Evolutionary conservation across 2,329 filamentous ascomycete species (phyloP).

Genomic region (Coniella vitis): DNA sequence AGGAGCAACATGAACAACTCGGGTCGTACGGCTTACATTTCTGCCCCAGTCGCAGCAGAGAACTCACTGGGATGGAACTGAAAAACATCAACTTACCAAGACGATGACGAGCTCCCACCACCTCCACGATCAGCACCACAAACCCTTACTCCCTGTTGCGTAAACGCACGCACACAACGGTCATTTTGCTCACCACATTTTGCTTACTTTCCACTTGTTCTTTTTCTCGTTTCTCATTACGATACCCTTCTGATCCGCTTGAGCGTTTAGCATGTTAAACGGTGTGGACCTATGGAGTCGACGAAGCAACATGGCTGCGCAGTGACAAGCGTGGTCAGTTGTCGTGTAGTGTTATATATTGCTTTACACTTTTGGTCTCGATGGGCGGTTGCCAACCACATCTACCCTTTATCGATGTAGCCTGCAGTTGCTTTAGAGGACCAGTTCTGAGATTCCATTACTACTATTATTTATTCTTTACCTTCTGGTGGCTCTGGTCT

Average conservation of each 20-base stretch:
- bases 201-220: slow-evolving; percentile 10
- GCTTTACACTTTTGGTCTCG: slow-evolving; percentile 14
- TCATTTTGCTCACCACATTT: background rate
- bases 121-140: background rate
- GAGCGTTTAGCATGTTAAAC: slow-evolving; percentile 20
- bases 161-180: slow-evolving; percentile 10
- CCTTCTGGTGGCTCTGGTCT: slow-evolving; percentile 27
- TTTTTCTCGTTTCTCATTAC: slow-evolving; percentile 27
- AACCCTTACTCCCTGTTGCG: slow-evolving; percentile 23
- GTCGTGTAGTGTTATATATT: slow-evolving; percentile 16
- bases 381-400: slow-evolving; percentile 6
- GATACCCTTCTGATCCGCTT: slow-evolving; percentile 37
- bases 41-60: slow-evolving; percentile 82
- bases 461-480: slow-evolving; percentile 13
- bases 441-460: slow-evolving; percentile 15
- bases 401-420: slow-evolving; percentile 10
- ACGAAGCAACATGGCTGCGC: slow-evolving; percentile 11
- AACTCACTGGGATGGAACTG: slow-evolving; percentile 96
- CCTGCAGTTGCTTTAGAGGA: slow-evolving; percentile 21
- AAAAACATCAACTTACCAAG: slow-evolving; percentile 20
- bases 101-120: background rate
- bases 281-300: slow-evolving; percentile 23
- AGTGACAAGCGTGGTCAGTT: slow-evolving; percentile 9
- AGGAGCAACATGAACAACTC: slow-evolving; percentile 46
- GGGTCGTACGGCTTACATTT: slow-evolving; percentile 62